Evolutionary conservation across 768 basidiomycete species (phyloP).

Genomic region (Lactifluus pinguis): DNA sequence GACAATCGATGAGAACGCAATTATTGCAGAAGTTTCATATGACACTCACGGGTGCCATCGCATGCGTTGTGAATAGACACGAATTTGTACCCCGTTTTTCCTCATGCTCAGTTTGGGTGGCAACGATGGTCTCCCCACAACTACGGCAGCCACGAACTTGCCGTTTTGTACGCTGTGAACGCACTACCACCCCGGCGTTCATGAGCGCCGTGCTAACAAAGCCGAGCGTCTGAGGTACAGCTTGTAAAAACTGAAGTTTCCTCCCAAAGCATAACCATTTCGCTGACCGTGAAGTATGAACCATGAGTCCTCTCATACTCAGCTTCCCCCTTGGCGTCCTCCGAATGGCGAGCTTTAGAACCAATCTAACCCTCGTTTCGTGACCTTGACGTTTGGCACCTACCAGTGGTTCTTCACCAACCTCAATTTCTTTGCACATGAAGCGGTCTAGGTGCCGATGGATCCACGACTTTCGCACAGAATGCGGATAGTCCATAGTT

Average conservation of each 20-base stretch:
- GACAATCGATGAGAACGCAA: not conserved
- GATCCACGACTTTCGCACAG: no score
- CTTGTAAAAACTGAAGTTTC: not conserved
- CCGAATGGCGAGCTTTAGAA: not conserved
- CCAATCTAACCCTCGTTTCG: no score
- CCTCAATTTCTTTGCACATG: no score
- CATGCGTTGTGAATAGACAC: not conserved
- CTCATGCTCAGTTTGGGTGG: not conserved
- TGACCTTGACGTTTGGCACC: no score
- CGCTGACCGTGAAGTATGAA: not conserved
- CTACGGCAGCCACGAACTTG: no score
- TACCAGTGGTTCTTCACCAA: no score
- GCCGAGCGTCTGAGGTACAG: conserved; percentile 4
- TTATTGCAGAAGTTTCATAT: not conserved
- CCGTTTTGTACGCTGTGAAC: conserved; percentile 9
- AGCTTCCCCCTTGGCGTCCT: not conserved
- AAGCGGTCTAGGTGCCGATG: no score
- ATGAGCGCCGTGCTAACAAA: not conserved
- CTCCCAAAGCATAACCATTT: not conserved
- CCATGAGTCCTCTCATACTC: not conserved
- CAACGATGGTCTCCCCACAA: not conserved
- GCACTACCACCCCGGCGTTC: conserved; percentile 4
- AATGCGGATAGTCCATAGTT: no score
- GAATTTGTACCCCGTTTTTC: not conserved
- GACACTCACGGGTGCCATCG: not conserved